Conservation (phyloP, 208 protist species). For the Wallacemonas sp. region DNA sequence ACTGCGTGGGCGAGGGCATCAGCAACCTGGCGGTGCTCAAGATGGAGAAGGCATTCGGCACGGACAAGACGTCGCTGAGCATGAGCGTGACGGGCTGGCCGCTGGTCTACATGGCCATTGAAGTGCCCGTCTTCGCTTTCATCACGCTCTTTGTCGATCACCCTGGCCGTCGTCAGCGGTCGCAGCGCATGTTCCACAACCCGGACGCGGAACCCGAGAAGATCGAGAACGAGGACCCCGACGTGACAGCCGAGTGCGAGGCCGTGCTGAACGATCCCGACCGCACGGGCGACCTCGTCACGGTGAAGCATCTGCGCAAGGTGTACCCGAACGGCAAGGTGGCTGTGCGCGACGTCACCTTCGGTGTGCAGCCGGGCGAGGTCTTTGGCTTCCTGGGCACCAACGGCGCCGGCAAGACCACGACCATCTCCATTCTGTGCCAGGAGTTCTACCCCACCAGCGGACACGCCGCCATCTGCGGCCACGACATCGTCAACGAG, state of each 20-base stretch:
- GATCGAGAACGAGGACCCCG: conserved; percentile 41
- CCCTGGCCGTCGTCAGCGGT: conserved; percentile 41
- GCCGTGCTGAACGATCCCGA: conserved; percentile 32
- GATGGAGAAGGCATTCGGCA: conserved; percentile 30
- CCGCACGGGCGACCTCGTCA: conserved; percentile 43
- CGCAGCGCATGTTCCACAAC: conserved; percentile 30
- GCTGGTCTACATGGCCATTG: conserved; percentile 61
- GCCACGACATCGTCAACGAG: conserved; percentile 53
- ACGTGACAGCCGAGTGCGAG: conserved; percentile 40
- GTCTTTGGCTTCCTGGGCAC: conserved; percentile 89
- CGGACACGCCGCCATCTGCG: conserved; percentile 56
- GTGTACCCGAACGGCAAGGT: conserved; percentile 67
- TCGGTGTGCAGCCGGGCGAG: conserved; percentile 69
- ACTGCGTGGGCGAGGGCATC: conserved; percentile 80
- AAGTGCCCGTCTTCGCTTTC: conserved; percentile 54
- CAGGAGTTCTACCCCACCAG: conserved; percentile 71
- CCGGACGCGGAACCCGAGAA: conserved; percentile 27
- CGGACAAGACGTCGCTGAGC: conserved; percentile 25
- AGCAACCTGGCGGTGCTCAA: conserved; percentile 47
- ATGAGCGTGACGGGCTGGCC: conserved; percentile 53
- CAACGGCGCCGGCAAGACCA: conserved; percentile 93
- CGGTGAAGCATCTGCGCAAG: conserved; percentile 62
- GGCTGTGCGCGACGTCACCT: conserved; percentile 67
- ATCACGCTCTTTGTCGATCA: conserved; percentile 74
- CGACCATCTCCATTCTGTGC: conserved; percentile 79